Base-by-base conservation (phyloP, 768 basidiomycete genomes). In the Tulasnella sp. region DNA sequence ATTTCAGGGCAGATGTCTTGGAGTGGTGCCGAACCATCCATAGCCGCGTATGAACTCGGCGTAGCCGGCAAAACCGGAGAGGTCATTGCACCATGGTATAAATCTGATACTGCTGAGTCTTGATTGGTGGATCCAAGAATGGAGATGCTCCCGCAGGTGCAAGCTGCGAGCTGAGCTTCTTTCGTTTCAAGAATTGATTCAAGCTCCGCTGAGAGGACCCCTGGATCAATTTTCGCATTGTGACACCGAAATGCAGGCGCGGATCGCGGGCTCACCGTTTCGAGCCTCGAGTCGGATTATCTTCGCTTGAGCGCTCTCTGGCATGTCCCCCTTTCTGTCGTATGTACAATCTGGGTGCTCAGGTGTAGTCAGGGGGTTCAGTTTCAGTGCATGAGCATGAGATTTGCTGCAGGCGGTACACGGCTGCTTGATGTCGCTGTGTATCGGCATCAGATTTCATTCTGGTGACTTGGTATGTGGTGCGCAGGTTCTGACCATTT, bases 381-480 rank as follows among this genome's bases (percentile, higher is more conserved):
- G 19, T 41, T 25, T 56, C 22, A 46, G 19, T 15, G 42, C 42
- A 43, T 56, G 43, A 19, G 54, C 54, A 56, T 56, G 54, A 5
- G 54, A 44, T 12, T 24, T 11, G n/a, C 21, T 21, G 19, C 54
- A 56, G 24, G 54, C 19, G 22, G 11, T 15, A 31, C 54, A 56
- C 5, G 54, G 54, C 3, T 43, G 2, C 11, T 43, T 25, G 2
- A 15, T 15, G 34, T 38, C 34, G 15, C 34, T 38, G 15, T 38
- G n/a, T n/a, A n/a, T n/a, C n/a, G n/a, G n/a, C n/a, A n/a, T n/a
- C n/a, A n/a, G n/a, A n/a, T n/a, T n/a, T n/a, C n/a, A n/a, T n/a
- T n/a, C n/a, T n/a, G n/a, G n/a, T n/a, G n/a, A n/a, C n/a, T n/a
- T n/a, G n/a, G n/a, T n/a, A n/a, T n/a, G n/a, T n/a, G n/a, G n/a